Evolutionary conservation across 768 basidiomycete species (phyloP), one percentile per base, ranked within the genome.

Genomic region (Cytidiella melzeri): DNA sequence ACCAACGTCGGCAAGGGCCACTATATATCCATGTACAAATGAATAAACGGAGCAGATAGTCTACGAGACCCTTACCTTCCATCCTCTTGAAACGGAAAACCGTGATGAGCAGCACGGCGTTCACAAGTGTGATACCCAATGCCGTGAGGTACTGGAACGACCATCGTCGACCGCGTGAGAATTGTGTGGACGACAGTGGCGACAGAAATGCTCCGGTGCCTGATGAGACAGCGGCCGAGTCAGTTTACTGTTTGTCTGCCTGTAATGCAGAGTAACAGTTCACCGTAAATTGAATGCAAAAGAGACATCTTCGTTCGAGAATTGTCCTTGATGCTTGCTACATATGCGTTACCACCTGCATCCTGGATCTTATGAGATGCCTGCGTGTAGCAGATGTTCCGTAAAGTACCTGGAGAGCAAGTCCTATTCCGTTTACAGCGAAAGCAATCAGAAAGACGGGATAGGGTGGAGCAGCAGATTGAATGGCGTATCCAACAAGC

Each of bases 131-230:
- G 18, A 92, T 55, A 1, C 79, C 83, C 0, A 91, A 65, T 0
- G 87, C 87, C 1, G 69, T 69, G 10, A 92, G 71, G 59, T 81
- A 93, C 61, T 91, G 84, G 62, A 86, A 83, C 1, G 81, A 84
- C 90, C 90, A 92, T 26, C 68, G 73, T 0, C 55, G 63, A 18
- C 78, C 57, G 48, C 80, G 79, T 0, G 87, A 73, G 55, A 94
- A 93, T 51, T 92, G 87, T 0, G 92, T 95, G 0, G 91, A 76
- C 0, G 84, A 80, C 13, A 93, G 73, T 3, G 92, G 91, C 0
- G 89, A 63, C 6, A 69, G 69, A 13, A 87, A 67, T 3, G 85
- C 85, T 2, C 86, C 86, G 1, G 74, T 67, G 20, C 85, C 84
- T 86, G 34, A 19, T 18, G 48, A n/a, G n/a, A n/a, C n/a, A n/a